Evolutionary conservation across 139 green algal species (phyloP).

Genomic region (Closterium sp.): DNA sequence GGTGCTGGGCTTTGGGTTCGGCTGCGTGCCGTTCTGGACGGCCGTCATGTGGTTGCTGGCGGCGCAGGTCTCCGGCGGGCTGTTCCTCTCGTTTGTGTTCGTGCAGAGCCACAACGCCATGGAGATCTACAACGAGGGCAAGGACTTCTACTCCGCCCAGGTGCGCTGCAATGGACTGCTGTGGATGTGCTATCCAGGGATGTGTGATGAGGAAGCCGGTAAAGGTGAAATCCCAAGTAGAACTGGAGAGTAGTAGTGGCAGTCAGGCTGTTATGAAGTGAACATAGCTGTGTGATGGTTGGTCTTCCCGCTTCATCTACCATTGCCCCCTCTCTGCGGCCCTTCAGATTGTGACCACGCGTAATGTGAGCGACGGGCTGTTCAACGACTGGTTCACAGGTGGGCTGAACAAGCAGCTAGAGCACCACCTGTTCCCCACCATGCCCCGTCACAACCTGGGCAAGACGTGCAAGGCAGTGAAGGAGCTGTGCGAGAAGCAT

Average conservation of each 20-base stretch:
- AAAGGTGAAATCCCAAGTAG: too few relatives aligned
- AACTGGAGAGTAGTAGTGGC: not conserved
- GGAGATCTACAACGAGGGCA: constrained; percentile 67
- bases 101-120: constrained; percentile 80
- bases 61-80: constrained; percentile 60
- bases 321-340: too few relatives aligned
- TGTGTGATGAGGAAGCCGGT: too few relatives aligned
- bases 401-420: constrained; percentile 78
- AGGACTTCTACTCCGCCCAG: constrained; percentile 65
- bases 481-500: constrained; percentile 63
- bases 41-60: constrained; percentile 49
- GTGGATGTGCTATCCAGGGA: too few relatives aligned
- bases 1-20: constrained; percentile 47
- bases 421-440: constrained; percentile 80
- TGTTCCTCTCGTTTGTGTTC: constrained; percentile 69
- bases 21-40: constrained; percentile 38
- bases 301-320: too few relatives aligned
- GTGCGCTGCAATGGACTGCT: not conserved
- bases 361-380: constrained; percentile 58
- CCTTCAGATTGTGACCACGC: constrained; percentile 67
- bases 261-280: not conserved
- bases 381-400: constrained; percentile 72
- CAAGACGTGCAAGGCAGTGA: constrained; percentile 39
- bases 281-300: too few relatives aligned
- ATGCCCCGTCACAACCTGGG: constrained; percentile 71